These are phyloP conservation scores for Termitomyces sp. DNA, from an alignment of 768 basidiomycete genomes.

Conservation along the genomic window DNA sequence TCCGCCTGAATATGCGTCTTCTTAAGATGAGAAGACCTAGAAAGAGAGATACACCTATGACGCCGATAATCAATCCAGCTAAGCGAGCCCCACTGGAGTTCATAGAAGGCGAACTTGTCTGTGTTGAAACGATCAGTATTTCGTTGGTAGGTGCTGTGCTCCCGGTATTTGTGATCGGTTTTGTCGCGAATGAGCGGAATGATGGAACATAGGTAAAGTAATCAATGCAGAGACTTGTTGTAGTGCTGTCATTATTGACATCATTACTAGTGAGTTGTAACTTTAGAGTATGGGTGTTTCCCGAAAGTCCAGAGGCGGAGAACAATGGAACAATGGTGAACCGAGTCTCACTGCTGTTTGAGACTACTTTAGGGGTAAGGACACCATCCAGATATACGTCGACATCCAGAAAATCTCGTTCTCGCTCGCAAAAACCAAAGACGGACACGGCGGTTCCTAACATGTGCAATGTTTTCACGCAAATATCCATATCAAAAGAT, in stretches of 20 bases:
- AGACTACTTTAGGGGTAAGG: neutral
- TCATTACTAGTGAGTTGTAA: neutral
- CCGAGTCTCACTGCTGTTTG: neutral
- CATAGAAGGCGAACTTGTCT: neutral
- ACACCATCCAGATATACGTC: slow-evolving; percentile 2
- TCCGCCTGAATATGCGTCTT: neutral
- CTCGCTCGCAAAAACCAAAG: neutral
- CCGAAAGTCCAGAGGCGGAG: neutral
- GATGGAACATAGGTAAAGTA: neutral
- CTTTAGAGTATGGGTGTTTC: neutral
- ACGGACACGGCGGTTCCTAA: neutral
- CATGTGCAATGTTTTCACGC: neutral
- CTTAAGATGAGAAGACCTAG: neutral
- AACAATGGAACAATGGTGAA: neutral
- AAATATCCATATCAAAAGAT: neutral
- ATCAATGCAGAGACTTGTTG: neutral
- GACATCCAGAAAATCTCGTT: neutral
- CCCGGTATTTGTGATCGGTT: neutral
- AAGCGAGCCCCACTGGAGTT: slow-evolving; percentile 4
- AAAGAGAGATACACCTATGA: slow-evolving; percentile 1
- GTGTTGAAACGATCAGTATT: neutral
- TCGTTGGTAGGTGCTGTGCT: neutral
- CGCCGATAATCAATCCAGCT: slow-evolving; percentile 2
- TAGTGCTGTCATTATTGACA: neutral
- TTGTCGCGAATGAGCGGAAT: neutral